Percentiles rank a stretch among this genome's conserved stretches.
Evolutionary conservation across 225 moss, liverwort and hornwort species (phyloP).

Genomic region (Marchantia paleacea): DNA sequence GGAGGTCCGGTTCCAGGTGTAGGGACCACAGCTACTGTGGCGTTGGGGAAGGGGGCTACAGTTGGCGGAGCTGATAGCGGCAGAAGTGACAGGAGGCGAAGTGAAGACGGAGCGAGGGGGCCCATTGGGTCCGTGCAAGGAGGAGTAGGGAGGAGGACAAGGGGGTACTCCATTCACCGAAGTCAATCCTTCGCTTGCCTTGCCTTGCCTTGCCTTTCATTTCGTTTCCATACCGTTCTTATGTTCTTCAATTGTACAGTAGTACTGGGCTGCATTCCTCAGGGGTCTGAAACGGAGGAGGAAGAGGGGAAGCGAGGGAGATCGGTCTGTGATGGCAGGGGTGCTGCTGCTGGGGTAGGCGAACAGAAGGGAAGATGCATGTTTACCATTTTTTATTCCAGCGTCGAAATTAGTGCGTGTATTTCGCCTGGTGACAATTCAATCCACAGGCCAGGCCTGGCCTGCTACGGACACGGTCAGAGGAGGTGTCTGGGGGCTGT

Average conservation of each 20-base stretch:
- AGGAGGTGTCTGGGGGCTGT: neutral
- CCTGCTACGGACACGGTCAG: neutral
- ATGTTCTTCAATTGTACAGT: neutral
- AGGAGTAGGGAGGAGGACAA: too few relatives aligned
- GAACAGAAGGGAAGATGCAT: neutral
- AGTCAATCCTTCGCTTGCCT: neutral
- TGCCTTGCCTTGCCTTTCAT: neutral
- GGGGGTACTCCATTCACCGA: too few relatives aligned
- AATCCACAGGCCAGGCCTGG: neutral
- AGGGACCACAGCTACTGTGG: neutral
- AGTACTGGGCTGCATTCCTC: neutral
- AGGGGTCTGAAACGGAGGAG: too few relatives aligned
- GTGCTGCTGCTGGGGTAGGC: neutral
- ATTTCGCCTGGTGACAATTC: neutral
- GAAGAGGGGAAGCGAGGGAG: neutral
- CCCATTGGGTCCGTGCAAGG: neutral
- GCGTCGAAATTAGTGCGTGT: neutral
- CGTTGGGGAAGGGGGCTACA: neutral
- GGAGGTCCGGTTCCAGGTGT: neutral
- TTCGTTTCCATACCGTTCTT: neutral
- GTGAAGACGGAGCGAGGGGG: neutral
- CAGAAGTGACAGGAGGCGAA: neutral
- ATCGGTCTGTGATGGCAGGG: neutral
- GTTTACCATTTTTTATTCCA: neutral
- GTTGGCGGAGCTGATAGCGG: neutral